A percentile compares a stretch with the other conserved stretches of the same genome.
Evolutionary conservation across 1,139 yeast species (phyloP).

Genomic region (Suhomyces terraborum): DNA sequence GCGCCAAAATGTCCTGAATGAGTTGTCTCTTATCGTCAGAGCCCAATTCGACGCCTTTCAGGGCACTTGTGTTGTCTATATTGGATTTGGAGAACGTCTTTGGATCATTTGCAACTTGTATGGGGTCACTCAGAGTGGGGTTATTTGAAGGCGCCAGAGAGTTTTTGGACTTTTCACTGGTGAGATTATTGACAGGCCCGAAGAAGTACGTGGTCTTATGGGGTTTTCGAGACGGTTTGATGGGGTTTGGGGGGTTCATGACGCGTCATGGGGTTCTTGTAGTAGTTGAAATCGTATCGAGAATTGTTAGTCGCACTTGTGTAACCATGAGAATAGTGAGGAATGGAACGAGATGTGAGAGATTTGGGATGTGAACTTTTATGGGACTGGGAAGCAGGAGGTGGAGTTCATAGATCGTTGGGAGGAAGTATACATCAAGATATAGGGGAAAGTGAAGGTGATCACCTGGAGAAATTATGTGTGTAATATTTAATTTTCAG

Average conservation of each 20-base stretch:
- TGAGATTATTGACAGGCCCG: slow-evolving; percentile 37
- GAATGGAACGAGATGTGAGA: not conserved
- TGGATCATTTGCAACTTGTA: slow-evolving; percentile 1
- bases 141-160: not conserved
- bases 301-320: not conserved
- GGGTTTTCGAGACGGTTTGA: slow-evolving; percentile 21
- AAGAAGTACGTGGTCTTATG: slow-evolving; percentile 42
- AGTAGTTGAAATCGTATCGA: no score
- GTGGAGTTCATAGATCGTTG: no score
- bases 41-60: not conserved
- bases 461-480: no score
- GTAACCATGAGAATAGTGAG: no score
- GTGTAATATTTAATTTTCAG: no score
- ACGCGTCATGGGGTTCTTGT: slow-evolving; percentile 5
- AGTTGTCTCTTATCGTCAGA: slow-evolving; percentile 8
- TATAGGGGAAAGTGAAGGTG: no score
- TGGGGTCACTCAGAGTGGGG: not conserved
- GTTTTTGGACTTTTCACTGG: slow-evolving; percentile 8
- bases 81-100: not conserved
- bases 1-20: slow-evolving; percentile 14
- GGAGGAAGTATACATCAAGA: no score
- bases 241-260: slow-evolving; percentile 14
- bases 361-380: not conserved
- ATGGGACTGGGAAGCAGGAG: not conserved
- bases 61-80: not conserved